These are phyloP conservation scores for Urtica urens DNA, from an alignment of 306 rosid species.

Conservation along the genomic window DNA sequence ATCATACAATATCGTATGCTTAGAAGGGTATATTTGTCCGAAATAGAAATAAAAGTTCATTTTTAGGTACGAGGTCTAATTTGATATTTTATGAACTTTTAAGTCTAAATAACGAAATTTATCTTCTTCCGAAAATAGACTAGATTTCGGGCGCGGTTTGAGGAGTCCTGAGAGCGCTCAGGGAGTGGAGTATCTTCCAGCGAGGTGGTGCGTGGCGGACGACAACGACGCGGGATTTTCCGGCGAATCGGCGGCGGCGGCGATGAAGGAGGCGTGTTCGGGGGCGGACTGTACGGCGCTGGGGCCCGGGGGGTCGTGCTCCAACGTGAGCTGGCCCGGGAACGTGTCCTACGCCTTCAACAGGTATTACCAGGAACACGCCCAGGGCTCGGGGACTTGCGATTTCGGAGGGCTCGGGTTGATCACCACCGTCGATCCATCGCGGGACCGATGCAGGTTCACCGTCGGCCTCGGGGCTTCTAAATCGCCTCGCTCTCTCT, in stretches of 20 bases:
- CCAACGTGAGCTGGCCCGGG: conserved; percentile 67
- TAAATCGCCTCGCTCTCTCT: conserved; percentile 19
- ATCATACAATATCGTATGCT: no score
- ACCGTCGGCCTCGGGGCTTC: conserved; percentile 57
- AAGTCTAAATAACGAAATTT: no score
- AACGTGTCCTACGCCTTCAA: conserved; percentile 80
- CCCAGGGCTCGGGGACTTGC: conserved; percentile 66
- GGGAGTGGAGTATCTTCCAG: conserved; percentile 63
- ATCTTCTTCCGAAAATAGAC: no score
- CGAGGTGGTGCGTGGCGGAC: conserved; percentile 93
- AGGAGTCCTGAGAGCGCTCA: conserved; percentile 57
- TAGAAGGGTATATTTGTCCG: no score
- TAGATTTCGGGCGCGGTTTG: conserved; percentile 49
- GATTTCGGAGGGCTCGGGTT: conserved; percentile 68
- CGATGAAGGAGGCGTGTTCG: conserved; percentile 54
- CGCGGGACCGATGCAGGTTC: conserved; percentile 58
- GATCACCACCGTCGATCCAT: conserved; percentile 83
- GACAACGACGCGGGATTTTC: conserved; percentile 56
- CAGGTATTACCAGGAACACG: conserved; percentile 81
- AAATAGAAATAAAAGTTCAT: no score
- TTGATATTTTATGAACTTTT: no score
- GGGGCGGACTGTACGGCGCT: conserved; percentile 70
- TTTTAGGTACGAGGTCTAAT: no score
- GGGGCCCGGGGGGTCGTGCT: conserved; percentile 76
- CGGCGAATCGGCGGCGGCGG: conserved; percentile 53